Evolutionary conservation across 768 basidiomycete genomes (phyloP).

Genomic region (Chiua virens): DNA sequence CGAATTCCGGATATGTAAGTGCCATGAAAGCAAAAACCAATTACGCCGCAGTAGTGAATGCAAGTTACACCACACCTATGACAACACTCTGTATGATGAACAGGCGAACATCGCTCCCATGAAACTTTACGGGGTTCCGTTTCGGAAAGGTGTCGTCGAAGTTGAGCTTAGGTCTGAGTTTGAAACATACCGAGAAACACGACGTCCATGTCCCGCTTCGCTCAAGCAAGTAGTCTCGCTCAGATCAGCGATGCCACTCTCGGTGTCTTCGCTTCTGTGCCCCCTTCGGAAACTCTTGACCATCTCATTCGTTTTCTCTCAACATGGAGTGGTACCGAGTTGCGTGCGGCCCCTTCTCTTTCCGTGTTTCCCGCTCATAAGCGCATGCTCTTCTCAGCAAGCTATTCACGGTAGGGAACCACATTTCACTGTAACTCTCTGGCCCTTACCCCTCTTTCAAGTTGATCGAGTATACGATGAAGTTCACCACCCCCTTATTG

Average conservation of each 20-base stretch:
- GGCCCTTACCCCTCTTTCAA: conserved; percentile 28
- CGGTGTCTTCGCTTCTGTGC: conserved; percentile 59
- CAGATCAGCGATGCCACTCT: conserved; percentile 63
- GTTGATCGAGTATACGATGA: conserved; percentile 74
- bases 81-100: too few relatives aligned
- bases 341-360: conserved; percentile 35
- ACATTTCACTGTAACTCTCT: not conserved
- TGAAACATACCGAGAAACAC: not conserved
- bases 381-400: conserved; percentile 47
- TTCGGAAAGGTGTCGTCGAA: too few relatives aligned
- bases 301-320: conserved; percentile 75
- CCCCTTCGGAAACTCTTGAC: conserved; percentile 62
- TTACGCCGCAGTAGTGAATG: too few relatives aligned
- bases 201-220: conserved; percentile 47
- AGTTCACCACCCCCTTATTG: conserved; percentile 66
- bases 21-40: too few relatives aligned
- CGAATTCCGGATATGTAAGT: too few relatives aligned
- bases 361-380: conserved; percentile 10
- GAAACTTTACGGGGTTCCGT: too few relatives aligned
- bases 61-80: too few relatives aligned
- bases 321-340: conserved; percentile 90
- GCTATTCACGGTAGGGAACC: conserved; percentile 58
- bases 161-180: not conserved
- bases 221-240: conserved; percentile 47
- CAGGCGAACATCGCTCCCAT: too few relatives aligned